Percentiles rank a stretch among this genome's conserved stretches.
Conservation (phyloP, 371 early-diverging fungal genomes). For the Actinomortierella wolfii region DNA sequence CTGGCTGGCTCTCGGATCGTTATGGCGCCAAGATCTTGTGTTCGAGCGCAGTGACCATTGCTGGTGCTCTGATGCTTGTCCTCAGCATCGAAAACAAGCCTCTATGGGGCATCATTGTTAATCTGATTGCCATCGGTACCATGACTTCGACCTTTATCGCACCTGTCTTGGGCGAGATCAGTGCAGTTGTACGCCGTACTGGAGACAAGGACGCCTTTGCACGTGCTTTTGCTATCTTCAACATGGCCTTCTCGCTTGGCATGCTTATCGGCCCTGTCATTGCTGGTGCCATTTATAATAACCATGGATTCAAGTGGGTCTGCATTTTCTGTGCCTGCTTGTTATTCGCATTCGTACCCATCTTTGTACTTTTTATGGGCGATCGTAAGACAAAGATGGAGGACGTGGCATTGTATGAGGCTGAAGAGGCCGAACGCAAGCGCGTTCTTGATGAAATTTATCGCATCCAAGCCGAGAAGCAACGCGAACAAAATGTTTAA, state of each 20-base stretch:
- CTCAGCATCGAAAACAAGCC: conserved; percentile 48
- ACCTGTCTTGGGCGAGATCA: conserved; percentile 55
- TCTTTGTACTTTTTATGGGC: conserved; percentile 40
- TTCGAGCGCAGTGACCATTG: conserved; percentile 39
- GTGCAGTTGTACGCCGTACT: conserved; percentile 46
- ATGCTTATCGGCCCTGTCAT: conserved; percentile 50
- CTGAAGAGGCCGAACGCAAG: conserved; percentile 36
- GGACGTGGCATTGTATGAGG: conserved; percentile 42
- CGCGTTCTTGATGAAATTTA: conserved; percentile 23
- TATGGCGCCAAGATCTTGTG: conserved; percentile 55
- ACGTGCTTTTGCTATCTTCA: conserved; percentile 55
- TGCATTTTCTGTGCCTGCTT: conserved; percentile 45
- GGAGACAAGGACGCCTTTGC: conserved; percentile 52
- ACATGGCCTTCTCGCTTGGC: conserved; percentile 56
- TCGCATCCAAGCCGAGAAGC: conserved; percentile 33
- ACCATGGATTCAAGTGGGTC: conserved; percentile 51
- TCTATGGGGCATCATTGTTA: conserved; percentile 49
- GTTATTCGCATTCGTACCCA: conserved; percentile 35
- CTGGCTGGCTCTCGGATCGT: conserved; percentile 52
- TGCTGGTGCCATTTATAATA: conserved; percentile 48
- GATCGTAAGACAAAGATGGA: conserved; percentile 41
- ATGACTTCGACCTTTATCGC: conserved; percentile 48
- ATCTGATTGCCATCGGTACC: conserved; percentile 51
- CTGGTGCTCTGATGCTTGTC: conserved; percentile 52
- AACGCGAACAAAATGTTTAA: too few species aligned